A percentile compares a stretch with the other conserved stretches of the same genome.
Evolutionary conservation across 257 asterid species (phyloP).

Genomic region (Echites panduratus): DNA sequence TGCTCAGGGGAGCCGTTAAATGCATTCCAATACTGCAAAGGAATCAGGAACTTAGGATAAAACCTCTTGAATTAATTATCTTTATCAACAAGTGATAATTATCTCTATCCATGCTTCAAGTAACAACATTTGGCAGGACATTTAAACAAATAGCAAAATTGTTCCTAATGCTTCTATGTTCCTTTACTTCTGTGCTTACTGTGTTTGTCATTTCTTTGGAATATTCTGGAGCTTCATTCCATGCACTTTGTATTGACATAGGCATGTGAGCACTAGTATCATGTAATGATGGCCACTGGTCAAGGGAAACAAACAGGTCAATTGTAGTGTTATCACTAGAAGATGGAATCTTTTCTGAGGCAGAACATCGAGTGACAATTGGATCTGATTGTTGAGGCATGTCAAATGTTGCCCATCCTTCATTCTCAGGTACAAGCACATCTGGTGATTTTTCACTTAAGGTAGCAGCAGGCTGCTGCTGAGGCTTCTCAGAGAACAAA

Average conservation of each 20-base stretch:
- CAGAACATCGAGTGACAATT: conserved; percentile 23
- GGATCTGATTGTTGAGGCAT: conserved; percentile 36
- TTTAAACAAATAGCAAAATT: not conserved
- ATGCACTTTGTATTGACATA: conserved; percentile 11
- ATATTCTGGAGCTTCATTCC: conserved; percentile 17
- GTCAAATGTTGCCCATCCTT: conserved; percentile 55
- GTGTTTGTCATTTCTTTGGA: conserved; percentile 17
- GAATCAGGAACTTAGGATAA: not conserved
- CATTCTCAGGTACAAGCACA: conserved; percentile 25
- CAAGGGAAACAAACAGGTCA: conserved; percentile 31
- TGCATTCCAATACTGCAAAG: conserved; percentile 62
- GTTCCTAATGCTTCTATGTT: conserved; percentile 7
- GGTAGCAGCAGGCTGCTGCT: conserved; percentile 35
- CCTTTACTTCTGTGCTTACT: conserved; percentile 23
- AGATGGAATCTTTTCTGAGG: conserved; percentile 33
- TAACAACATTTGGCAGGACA: not conserved
- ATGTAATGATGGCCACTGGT: conserved; percentile 24
- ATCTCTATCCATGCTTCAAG: not conserved
- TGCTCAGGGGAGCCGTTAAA: conserved; percentile 42
- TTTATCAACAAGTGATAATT: not conserved
- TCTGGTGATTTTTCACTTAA: conserved; percentile 17
- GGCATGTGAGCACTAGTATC: conserved; percentile 17
- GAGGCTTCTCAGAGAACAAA: conserved; percentile 39
- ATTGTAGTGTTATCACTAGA: conserved; percentile 33
- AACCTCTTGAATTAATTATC: conserved; percentile 1